A percentile compares a stretch with the other conserved stretches of the same genome.
Evolutionary conservation across 176 grass and related monocot genomes (phyloP).

Genomic region (Carex myosuroides): DNA sequence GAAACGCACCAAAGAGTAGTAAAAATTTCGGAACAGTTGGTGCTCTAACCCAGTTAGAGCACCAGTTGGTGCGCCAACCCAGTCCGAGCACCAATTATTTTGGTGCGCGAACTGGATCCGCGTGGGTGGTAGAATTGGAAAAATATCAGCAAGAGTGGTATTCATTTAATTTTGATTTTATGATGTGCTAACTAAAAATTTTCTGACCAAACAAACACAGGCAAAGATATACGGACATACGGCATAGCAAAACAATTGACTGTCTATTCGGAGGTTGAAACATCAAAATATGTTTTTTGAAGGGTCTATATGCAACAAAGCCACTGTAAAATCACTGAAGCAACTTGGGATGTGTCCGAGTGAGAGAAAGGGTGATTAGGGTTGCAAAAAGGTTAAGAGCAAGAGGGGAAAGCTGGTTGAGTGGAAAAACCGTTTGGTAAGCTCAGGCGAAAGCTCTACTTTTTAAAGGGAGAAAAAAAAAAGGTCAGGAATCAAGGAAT

Average conservation of each 20-base stretch:
- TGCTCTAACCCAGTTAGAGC: no score
- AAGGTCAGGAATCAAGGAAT: conserved; percentile 11
- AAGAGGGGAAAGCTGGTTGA: conserved; percentile 7
- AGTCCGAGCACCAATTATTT: no score
- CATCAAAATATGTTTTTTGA: background rate
- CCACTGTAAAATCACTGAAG: conserved; percentile 12
- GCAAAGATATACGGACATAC: no score
- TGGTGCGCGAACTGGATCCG: no score
- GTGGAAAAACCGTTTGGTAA: background rate
- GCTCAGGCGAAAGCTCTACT: conserved; percentile 5
- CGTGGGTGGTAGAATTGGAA: no score
- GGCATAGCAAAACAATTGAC: background rate
- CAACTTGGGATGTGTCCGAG: background rate
- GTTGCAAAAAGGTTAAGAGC: background rate
- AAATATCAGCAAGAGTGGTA: rapidly evolving
- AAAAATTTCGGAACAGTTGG: no score
- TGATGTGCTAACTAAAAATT: no score
- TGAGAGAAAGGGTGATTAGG: background rate
- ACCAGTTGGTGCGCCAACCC: no score
- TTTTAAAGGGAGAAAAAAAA: background rate
- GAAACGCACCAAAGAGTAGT: no score
- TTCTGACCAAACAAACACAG: no score
- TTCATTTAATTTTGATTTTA: no score
- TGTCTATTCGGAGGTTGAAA: background rate
- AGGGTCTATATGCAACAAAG: background rate